Conservation (phyloP, 129 eudicot species). For the Tagetes erecta region DNA sequence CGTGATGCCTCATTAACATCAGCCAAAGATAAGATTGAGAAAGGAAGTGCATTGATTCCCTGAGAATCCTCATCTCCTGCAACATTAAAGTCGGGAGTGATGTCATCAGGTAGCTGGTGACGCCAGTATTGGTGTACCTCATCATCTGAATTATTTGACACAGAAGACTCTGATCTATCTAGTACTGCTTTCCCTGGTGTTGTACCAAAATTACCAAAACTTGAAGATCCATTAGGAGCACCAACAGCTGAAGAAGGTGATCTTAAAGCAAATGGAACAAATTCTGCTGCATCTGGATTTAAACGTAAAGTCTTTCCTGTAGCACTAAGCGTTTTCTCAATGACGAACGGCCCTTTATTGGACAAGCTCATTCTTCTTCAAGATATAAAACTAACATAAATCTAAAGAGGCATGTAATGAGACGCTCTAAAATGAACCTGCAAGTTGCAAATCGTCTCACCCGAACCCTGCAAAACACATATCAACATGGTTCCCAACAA, state of each 20-base stretch:
- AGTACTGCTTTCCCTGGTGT: constrained; percentile 58
- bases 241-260: constrained; percentile 42
- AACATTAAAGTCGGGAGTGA: constrained; percentile 80
- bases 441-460: constrained; percentile 31
- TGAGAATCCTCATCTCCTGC: constrained; percentile 53
- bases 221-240: constrained; percentile 39
- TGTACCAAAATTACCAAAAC: constrained; percentile 33
- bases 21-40: constrained; percentile 58
- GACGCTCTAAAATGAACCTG: constrained; percentile 18
- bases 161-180: constrained; percentile 73
- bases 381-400: constrained; percentile 14
- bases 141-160: constrained; percentile 79
- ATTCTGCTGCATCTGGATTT: constrained; percentile 94
- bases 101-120: constrained; percentile 88
- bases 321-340: constrained; percentile 53
- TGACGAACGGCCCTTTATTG: constrained; percentile 52
- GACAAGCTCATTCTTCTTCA: constrained; percentile 66
- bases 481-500: constrained; percentile 2
- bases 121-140: constrained; percentile 86
- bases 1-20: constrained; percentile 49
- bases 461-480: constrained; percentile 51
- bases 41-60: constrained; percentile 45
- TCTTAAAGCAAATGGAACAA: constrained; percentile 77
- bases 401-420: constrained; percentile 30
- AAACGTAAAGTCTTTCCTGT: constrained; percentile 48